Evolutionary conservation across 495 filamentous ascomycete species (phyloP).

Genomic region (Penicillium robsamsonii): DNA sequence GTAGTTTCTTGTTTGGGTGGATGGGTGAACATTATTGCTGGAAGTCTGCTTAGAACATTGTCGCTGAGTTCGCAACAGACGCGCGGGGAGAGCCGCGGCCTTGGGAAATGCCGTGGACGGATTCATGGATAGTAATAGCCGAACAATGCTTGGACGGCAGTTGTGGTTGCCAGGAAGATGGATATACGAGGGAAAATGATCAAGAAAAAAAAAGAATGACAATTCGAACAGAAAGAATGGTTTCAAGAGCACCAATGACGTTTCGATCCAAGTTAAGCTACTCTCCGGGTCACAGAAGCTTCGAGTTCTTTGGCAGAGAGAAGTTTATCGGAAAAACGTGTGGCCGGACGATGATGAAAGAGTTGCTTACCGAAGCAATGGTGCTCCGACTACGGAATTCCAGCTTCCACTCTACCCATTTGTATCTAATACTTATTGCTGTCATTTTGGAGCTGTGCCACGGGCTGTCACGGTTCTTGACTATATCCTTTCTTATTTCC

Average conservation of each 20-base stretch:
- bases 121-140: conserved; percentile 38
- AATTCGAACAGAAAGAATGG: conserved; percentile 15
- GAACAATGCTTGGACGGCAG: conserved; percentile 16
- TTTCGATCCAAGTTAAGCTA: conserved; percentile 6
- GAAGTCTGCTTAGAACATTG: conserved; percentile 37
- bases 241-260: conserved; percentile 15
- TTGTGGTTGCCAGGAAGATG: conserved; percentile 6
- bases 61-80: conserved; percentile 41
- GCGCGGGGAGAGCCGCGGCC: conserved; percentile 46
- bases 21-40: conserved; percentile 19
- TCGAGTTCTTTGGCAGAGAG: conserved; percentile 27
- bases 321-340: conserved; percentile 34
- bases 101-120: conserved; percentile 45
- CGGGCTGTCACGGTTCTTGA: conserved; percentile 12
- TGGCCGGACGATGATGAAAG: conserved; percentile 34
- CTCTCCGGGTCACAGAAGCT: conserved; percentile 32
- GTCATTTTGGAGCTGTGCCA: conserved; percentile 20
- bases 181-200: neutral
- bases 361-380: conserved; percentile 38
- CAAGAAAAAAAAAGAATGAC: conserved; percentile 13
- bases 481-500: conserved; percentile 8
- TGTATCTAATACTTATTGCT: conserved; percentile 11
- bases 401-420: conserved; percentile 15
- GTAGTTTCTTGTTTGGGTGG: conserved; percentile 29
- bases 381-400: conserved; percentile 28